A percentile compares a stretch with the other conserved stretches of the same genome.
These are phyloP conservation scores for Helichrysum umbraculigerum DNA, from an alignment of 129 eudicot genomes.

Conservation along the genomic window DNA sequence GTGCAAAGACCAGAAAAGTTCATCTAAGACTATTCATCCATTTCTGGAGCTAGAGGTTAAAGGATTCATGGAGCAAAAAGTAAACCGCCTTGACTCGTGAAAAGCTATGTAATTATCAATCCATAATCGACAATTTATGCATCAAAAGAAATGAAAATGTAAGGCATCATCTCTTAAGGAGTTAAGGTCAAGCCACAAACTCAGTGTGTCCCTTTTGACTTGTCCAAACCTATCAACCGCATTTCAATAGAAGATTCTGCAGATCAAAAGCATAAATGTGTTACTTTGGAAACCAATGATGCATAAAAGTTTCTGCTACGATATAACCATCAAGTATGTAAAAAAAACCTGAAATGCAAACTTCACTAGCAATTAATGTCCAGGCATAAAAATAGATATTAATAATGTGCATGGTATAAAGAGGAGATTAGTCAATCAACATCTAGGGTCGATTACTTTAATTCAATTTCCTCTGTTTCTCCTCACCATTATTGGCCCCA, in stretches of 20 bases:
- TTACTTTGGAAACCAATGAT: not conserved
- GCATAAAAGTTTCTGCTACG: not conserved
- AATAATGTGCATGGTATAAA: not conserved
- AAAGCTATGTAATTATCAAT: not conserved
- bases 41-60: not conserved
- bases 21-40: not conserved
- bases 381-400: not conserved
- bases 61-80: not conserved
- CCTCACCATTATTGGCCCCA: not conserved
- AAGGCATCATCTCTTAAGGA: not conserved
- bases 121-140: not conserved
- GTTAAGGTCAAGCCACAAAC: not conserved
- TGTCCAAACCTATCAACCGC: conserved; percentile 8
- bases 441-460: conserved; percentile 15
- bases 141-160: not conserved
- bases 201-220: conserved; percentile 1
- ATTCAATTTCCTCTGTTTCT: not conserved
- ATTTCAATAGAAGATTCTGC: conserved; percentile 22
- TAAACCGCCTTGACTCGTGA: not conserved
- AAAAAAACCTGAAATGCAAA: not conserved
- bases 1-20: not conserved
- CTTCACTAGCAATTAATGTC: conserved; percentile 3
- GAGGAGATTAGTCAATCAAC: not conserved
- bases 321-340: not conserved
- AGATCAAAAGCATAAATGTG: conserved; percentile 18